Conservation (phyloP, 805 yeast species). For the Yarrowia yakushimensis region DNA sequence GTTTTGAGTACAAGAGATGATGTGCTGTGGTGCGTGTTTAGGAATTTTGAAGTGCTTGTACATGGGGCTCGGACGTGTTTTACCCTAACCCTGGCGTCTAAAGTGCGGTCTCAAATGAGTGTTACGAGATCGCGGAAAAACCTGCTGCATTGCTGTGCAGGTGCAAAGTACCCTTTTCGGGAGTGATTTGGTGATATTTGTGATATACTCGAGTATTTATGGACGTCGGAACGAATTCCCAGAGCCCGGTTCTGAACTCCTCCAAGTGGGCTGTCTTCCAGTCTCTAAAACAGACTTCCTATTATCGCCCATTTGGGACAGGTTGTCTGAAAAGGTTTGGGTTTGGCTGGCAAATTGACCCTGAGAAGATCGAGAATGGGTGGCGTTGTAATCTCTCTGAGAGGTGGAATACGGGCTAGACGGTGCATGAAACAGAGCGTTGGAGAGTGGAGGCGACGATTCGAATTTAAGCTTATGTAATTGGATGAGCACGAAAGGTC, state of each 20-base stretch:
- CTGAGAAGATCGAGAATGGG: neutral
- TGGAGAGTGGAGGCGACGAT: no score
- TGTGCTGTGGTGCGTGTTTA: neutral
- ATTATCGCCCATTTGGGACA: neutral
- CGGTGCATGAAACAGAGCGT: no score
- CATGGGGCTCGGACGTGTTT: neutral
- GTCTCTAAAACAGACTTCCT: neutral
- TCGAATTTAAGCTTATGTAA: no score
- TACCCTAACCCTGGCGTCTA: slow-evolving; percentile 16
- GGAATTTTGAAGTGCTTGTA: neutral
- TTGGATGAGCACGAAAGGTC: no score
- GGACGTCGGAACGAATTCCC: no score
- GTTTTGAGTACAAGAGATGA: neutral
- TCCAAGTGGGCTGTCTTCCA: neutral
- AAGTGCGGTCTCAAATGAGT: slow-evolving; percentile 6
- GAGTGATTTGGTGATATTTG: no score
- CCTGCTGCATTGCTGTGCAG: neutral
- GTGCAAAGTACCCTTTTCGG: neutral
- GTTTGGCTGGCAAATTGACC: neutral
- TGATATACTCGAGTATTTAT: no score
- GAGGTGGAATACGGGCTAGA: no score
- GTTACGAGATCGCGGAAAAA: neutral
- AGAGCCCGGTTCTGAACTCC: neutral
- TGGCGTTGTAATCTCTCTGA: neutral
- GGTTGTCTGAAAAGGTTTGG: neutral